Base-by-base conservation (phyloP, 495 filamentous ascomycete species). In the Penicillium antarcticum region DNA sequence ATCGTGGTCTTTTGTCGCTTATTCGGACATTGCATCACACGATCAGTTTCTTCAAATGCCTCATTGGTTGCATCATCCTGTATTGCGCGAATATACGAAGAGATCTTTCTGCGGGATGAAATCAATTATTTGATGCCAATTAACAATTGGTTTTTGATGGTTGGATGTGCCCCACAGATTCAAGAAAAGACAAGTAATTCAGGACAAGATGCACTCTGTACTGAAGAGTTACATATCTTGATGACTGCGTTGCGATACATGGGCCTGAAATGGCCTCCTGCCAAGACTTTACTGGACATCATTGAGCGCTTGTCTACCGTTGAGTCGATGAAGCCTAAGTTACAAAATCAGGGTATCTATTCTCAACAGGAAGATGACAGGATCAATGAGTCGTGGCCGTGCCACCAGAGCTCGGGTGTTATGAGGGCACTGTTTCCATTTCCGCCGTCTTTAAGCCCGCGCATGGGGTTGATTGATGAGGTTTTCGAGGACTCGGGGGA, bases 71-170 rank as follows among this genome's bases (percentile, higher is more conserved):
- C 48, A 4, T 43, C 48, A 2, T 51, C 48, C 16, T 51, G 48
- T 24, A 51, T 51, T 5, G 19, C 48, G 7, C 48, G 48, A 13
- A 33, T 51, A 10, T 51, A 51, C 26, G 43, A 53, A 31, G 35
- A 47, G 14, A 42, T 53, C 5, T 7, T 26, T 1, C 42, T 26
- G 12, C 43, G 51, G 1, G 51, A 53, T 19, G 51, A 53, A 19
- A 48, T 53, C 6, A 53, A 53, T 19, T 53, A 47, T 14, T 12
- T 53, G 12, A 42, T 45, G 37, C 51, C 51, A 12, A 23, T 53
- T 10, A 45, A 53, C 9, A 53, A 53, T 26, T 53, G 51, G 51
- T 53, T 48, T 12, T 14, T 53, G 8, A 53, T 53, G 51, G 51
- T 53, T 6, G 44, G 43, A 5, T 53, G 43, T 38, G 51, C 51